Percentiles rank a stretch among this genome's conserved stretches.
Conservation (phyloP, 2,329 filamentous ascomycete genomes). For the Claviceps sp. region DNA sequence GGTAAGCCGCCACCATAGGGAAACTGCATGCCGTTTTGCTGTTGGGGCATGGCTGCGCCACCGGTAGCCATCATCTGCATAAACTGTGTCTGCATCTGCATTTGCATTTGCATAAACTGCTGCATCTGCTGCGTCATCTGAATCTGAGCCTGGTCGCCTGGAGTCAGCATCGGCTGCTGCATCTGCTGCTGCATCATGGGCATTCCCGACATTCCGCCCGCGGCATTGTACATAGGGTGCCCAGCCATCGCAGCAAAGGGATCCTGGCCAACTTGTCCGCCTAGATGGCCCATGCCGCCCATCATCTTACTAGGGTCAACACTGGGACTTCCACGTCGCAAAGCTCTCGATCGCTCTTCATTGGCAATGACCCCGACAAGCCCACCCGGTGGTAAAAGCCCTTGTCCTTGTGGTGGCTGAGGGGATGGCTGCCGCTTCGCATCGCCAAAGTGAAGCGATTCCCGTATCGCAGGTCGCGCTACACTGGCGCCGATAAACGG, state of each 20-base stretch:
- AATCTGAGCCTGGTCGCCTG: constrained; percentile 60
- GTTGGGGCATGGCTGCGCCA: constrained; percentile 18
- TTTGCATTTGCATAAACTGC: constrained; percentile 80
- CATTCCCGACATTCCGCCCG: constrained; percentile 14
- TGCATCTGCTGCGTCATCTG: constrained; percentile 76
- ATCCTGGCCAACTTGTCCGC: constrained; percentile 29
- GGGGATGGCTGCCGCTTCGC: constrained; percentile 29
- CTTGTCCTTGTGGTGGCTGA: constrained; percentile 22
- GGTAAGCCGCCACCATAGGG: constrained; percentile 15
- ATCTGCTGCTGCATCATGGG: constrained; percentile 18
- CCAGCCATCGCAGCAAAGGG: constrained; percentile 35
- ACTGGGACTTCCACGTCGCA: constrained; percentile 67
- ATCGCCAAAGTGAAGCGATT: constrained; percentile 56
- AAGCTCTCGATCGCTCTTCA: constrained; percentile 66
- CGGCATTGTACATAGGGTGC: constrained; percentile 25
- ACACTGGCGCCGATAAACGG: constrained; percentile 72
- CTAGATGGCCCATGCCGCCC: constrained; percentile 21
- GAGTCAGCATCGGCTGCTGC: constrained; percentile 33
- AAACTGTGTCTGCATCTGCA: constrained; percentile 52
- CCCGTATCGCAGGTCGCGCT: constrained; percentile 57
- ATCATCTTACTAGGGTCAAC: constrained; percentile 33
- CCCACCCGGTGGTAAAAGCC: constrained; percentile 52
- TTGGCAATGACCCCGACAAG: constrained; percentile 78
- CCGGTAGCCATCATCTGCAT: constrained; percentile 64
- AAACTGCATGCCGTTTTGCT: constrained; percentile 14